Base-by-base conservation (phyloP, 2,329 filamentous ascomycete genomes). In the Cercospora citrullina region DNA sequence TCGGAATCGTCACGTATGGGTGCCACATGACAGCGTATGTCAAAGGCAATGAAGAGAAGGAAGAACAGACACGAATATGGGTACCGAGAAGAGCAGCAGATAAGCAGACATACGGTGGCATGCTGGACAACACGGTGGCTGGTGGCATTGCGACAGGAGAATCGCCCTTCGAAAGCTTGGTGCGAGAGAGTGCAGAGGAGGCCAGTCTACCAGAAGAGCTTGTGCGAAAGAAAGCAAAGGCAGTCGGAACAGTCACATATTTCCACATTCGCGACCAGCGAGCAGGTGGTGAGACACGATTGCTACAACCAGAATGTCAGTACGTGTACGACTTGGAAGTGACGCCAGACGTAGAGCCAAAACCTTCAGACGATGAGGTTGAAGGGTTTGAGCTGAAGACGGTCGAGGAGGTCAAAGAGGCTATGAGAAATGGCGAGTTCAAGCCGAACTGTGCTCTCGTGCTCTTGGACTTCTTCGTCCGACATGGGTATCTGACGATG, bases 121-220 rank as follows among this genome's bases (percentile, higher is more conserved):
- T 97, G 84, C 84, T 99, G 72, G 95, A 99, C 80, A 99, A 98
- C 79, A 93, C 93, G 1, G 95, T 96, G 6, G 95, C 94, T 0
- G 92, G 92, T 3, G 92, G 93, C 0, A 89, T 98, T 72, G 89
- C 90, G 78, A 91, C 92, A 0, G 91, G 90, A 14, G 94, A 97
- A 78, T 85, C 85, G 23, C 91, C 92, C 0, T 90, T 93, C 60
- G 93, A 94, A 76, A 93, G 91, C 77, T 82, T 97, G 63, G 85
- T 97, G 21, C 88, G 94, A 64, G 95, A 99, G 80, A 90, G 90
- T 3, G 89, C 89, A 71, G 95, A 99, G 80, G 95, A 99, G 78
- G 96, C 95, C 0, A 91, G 89, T 42, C 81, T 99, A 21, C 86
- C 91, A 0, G 91, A 89, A 67, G 81, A 85, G 0, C 75, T 94